These are phyloP conservation scores for Isabelozyma pseudorhagii DNA, from an alignment of 805 yeast genomes.

Conservation along the genomic window DNA sequence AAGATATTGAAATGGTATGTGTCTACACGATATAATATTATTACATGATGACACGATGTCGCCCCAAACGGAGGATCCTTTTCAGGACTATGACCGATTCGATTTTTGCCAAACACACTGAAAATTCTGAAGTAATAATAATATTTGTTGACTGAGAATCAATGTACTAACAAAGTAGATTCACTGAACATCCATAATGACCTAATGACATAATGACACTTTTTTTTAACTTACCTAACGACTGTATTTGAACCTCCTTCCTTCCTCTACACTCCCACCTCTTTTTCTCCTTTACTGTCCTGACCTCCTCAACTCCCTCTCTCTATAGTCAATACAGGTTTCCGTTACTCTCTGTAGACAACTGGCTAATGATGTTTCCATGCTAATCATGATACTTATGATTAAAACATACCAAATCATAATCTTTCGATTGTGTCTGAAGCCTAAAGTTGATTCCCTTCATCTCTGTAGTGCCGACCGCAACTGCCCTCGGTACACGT, in stretches of 20 bases:
- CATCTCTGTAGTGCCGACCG: neutral
- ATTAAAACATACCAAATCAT: conserved; percentile 38
- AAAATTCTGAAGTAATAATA: conserved; percentile 50
- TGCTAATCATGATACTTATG: conserved; percentile 60
- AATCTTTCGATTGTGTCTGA: conserved; percentile 29
- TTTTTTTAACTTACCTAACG: neutral
- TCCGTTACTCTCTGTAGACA: conserved; percentile 3
- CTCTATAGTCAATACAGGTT: neutral
- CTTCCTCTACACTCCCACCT: neutral
- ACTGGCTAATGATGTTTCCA: conserved; percentile 50
- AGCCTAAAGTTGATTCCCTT: conserved; percentile 15
- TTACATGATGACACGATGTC: conserved; percentile 64
- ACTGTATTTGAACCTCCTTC: neutral
- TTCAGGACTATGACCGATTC: conserved; percentile 67
- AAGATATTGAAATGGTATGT: neutral
- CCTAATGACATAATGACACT: neutral
- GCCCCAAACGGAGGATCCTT: conserved; percentile 71
- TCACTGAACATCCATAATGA: neutral
- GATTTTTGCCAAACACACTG: conserved; percentile 66
- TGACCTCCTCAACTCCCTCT: neutral
- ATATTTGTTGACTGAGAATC: neutral
- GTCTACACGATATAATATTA: neutral
- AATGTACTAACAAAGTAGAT: conserved; percentile 2
- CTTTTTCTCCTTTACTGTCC: neutral
- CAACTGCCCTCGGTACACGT: neutral